Conservation (phyloP, 805 yeast species). For the Candida alai region DNA sequence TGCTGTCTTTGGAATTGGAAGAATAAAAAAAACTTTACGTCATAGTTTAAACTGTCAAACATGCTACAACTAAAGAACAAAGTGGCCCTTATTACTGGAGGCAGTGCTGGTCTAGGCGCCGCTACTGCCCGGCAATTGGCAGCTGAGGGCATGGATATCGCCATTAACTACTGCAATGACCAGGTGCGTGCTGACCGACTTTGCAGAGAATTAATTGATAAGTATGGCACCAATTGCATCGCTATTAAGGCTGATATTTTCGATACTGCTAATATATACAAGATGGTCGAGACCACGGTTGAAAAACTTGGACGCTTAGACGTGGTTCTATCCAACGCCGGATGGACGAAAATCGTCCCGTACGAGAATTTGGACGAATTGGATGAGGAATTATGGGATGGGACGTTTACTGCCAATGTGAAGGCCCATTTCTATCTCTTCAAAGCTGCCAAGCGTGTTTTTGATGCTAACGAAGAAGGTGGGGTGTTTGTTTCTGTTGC, state of each 20-base stretch:
- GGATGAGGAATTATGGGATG: slow-evolving; percentile 31
- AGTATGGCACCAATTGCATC: slow-evolving; percentile 15
- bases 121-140: slow-evolving; percentile 30
- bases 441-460: slow-evolving; percentile 21
- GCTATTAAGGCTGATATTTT: slow-evolving; percentile 24
- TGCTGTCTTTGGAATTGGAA: too few species aligned
- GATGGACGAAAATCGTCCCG: slow-evolving; percentile 33
- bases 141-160: slow-evolving; percentile 29
- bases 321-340: slow-evolving; percentile 36
- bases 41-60: too few species aligned
- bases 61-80: slow-evolving; percentile 18
- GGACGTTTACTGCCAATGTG: slow-evolving; percentile 24
- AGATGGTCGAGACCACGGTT: slow-evolving; percentile 22
- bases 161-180: slow-evolving; percentile 28
- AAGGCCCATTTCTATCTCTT: slow-evolving; percentile 28
- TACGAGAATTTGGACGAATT: slow-evolving; percentile 25
- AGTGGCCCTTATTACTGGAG: slow-evolving; percentile 21
- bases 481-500: slow-evolving; percentile 24
- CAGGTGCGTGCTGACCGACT: slow-evolving; percentile 23
- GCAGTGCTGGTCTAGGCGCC: slow-evolving; percentile 31
- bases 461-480: slow-evolving; percentile 21
- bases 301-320: slow-evolving; percentile 26
- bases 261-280: slow-evolving; percentile 14
- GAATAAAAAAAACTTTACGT: too few species aligned
- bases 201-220: slow-evolving; percentile 10